Base-by-base conservation (phyloP, 768 basidiomycete genomes). In the Rhodotorula graminis region DNA sequence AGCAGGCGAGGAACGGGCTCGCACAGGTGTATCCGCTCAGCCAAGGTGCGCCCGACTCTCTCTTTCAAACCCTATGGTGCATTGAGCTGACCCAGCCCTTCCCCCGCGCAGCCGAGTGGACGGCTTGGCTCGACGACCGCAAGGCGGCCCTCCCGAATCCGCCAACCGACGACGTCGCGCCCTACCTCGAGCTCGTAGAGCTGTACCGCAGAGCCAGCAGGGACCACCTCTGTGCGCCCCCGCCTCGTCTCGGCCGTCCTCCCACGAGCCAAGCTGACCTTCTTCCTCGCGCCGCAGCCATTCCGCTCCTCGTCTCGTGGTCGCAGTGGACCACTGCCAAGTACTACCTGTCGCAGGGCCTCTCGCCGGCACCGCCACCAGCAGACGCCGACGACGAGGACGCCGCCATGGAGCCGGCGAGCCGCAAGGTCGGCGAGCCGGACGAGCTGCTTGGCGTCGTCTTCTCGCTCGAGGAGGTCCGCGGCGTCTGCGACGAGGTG, bases 141-240 rank as follows among this genome's bases (percentile, higher is more conserved):
- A 89, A 87, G 79, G 53, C 69, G 5, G 80, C 84, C 61, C 79
- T 82, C n/a, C 76, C 72, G 3, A 15, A 5, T 49, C 53, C 2
- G 64, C 82, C 89, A 73, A 66, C 88, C 31, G 82, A 87, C n/a
- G 85, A 85, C 4, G 79, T 81, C 27, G 82, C 84, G 59, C 87
- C 85, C 15, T 82, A 86, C 31, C 76, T 85, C 57, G 86, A 87
- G 58, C 78, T 92, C 53, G 80, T 91, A 69, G 83, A 84, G 25
- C 77, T 89, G 52, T 92, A 88, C 79, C 81, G 83, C 52, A 84
- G 84, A 49, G 91, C 92, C 31, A 89, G 89, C 77, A 81, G 79
- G 18, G 92, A 93, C 77, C 92, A 92, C 80, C 80, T 92, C 49
- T 92, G 92, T 92, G 80, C 78, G 90, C 42, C 11, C 25, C 50